phyloP scores from a whole-genome alignment of 768 basidiomycete genomes.

The Ramaria rubella region DNA sequence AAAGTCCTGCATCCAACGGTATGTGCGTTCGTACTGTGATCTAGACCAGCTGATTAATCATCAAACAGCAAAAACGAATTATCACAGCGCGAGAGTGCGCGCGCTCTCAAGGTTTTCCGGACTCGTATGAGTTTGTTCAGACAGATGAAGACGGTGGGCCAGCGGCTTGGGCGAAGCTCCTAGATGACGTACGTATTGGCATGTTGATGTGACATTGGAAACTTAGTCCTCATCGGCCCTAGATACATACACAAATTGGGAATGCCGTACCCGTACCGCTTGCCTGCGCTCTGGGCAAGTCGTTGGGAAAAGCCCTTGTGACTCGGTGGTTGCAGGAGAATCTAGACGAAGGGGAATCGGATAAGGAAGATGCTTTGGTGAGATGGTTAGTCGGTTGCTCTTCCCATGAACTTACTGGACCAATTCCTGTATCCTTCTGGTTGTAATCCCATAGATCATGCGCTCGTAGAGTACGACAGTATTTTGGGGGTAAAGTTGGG shows the following conservation, averaged over 20 bases:
- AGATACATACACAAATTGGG: slow-evolving; percentile 76
- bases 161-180: slow-evolving; percentile 25
- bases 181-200: slow-evolving; percentile 46
- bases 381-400: no score
- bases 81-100: slow-evolving; percentile 62
- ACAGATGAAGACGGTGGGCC: slow-evolving; percentile 31
- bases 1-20: slow-evolving; percentile 42
- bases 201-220: slow-evolving; percentile 2
- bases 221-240: neutral
- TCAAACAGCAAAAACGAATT: slow-evolving; percentile 60
- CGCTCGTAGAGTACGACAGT: no score
- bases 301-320: slow-evolving; percentile 39
- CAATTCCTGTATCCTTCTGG: no score
- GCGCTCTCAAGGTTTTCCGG: slow-evolving; percentile 74
- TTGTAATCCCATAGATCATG: no score
- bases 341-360: no score
- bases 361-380: no score
- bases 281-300: slow-evolving; percentile 52
- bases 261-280: slow-evolving; percentile 74
- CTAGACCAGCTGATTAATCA: neutral
- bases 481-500: no score
- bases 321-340: neutral
- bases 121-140: slow-evolving; percentile 50
- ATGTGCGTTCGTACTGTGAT: slow-evolving; percentile 12
- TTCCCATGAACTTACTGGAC: no score